Evolutionary conservation across 2,329 filamentous ascomycete genomes (phyloP).

Genomic region (Aspergillus ochraceus): DNA sequence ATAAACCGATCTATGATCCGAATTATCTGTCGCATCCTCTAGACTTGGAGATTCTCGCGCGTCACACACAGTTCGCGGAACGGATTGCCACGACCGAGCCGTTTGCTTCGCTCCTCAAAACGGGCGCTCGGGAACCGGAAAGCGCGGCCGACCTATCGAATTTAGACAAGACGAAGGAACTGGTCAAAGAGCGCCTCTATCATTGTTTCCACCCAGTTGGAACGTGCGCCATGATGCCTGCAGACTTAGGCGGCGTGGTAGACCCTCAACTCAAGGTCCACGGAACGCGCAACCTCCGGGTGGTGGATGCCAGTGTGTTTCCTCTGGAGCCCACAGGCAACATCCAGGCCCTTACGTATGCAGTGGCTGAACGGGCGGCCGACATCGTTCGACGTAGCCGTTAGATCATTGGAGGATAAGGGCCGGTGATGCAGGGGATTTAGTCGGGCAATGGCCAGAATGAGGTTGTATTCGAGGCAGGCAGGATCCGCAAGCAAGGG

Average conservation of each 20-base stretch:
- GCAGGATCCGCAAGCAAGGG: background rate
- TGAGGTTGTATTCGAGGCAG: background rate
- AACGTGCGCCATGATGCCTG: conserved; percentile 25
- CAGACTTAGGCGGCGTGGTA: conserved; percentile 24
- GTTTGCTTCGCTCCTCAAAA: background rate
- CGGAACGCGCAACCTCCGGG: conserved; percentile 21
- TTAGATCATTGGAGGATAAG: background rate
- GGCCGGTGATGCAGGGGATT: background rate
- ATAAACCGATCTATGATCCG: conserved; percentile 45
- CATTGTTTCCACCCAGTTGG: conserved; percentile 31
- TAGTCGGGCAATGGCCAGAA: background rate
- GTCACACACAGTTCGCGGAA: background rate
- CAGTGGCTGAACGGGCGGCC: conserved; percentile 32
- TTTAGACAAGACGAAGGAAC: background rate
- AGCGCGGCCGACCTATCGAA: background rate
- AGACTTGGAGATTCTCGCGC: background rate
- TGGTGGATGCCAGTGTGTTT: conserved; percentile 37
- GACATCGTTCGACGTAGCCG: conserved; percentile 23
- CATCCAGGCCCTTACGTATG: conserved; percentile 40
- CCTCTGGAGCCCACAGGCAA: conserved; percentile 37
- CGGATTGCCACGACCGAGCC: background rate
- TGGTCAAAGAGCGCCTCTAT: conserved; percentile 19
- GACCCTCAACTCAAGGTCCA: conserved; percentile 37
- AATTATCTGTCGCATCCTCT: conserved; percentile 43
- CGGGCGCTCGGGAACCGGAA: background rate